Conservation (phyloP, 805 yeast species). For the Zygosaccharomyces bailii region DNA sequence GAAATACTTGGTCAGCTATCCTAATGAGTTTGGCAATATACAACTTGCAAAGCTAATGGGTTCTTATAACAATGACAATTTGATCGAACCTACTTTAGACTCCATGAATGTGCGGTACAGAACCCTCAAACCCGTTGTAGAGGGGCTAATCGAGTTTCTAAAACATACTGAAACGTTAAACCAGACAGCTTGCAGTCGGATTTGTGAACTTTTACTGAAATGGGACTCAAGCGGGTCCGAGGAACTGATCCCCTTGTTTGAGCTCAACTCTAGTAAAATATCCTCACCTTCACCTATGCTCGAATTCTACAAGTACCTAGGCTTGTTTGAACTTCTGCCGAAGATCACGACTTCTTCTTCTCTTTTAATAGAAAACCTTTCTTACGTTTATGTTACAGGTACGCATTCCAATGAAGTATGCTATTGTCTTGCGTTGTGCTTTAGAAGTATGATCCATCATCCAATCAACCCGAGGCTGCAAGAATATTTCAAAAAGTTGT, state of each 20-base stretch:
- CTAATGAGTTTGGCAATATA: conserved; percentile 13
- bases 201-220: conserved; percentile 2
- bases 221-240: conserved; percentile 11
- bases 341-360: conserved; percentile 5
- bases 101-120: conserved; percentile 12
- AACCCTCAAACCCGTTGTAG: conserved; percentile 8
- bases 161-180: conserved; percentile 6
- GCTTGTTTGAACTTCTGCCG: conserved; percentile 9
- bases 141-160: conserved; percentile 7
- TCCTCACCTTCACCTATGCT: not conserved
- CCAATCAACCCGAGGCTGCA: conserved; percentile 7
- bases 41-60: conserved; percentile 13
- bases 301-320: conserved; percentile 6
- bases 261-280: conserved; percentile 8
- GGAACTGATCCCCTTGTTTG: conserved; percentile 9
- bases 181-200: not conserved
- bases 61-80: conserved; percentile 11
- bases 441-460: conserved; percentile 8
- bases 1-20: conserved; percentile 14
- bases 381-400: conserved; percentile 13
- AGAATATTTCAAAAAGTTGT: conserved; percentile 12
- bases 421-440: conserved; percentile 12
- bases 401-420: not conserved
- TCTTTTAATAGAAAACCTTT: conserved; percentile 17
- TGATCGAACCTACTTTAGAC: conserved; percentile 10